Evolutionary conservation across 2,329 filamentous ascomycete genomes (phyloP), one percentile per base, ranked within the genome.

Genomic region (Exophiala aquamarina): DNA sequence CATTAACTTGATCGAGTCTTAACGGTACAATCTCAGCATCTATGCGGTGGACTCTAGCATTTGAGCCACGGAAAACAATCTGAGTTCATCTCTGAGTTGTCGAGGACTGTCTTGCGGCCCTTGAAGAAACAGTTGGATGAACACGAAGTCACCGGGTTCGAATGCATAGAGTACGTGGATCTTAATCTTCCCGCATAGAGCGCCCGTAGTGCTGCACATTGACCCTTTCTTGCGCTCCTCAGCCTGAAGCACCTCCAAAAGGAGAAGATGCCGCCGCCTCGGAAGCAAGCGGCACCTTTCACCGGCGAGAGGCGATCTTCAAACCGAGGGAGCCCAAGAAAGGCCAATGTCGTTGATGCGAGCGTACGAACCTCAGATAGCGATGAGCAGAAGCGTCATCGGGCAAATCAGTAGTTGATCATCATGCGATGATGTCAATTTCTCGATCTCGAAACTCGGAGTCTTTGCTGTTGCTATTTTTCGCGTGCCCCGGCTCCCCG

Each of bases 1-100:
- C 86, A 90, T 92, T 93, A 92, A 88, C 88, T 93, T 93, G 88
- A 88, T 93, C 88, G 87, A 92, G 87, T 92, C 84, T 73, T 86
- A 76, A 91, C 88, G 87, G 88, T 93, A 82, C 86, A 84, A 85
- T 92, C 88, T 93, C 88, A 92, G 88, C 88, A 49, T 81, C 90
- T 80, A 74, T 81, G 61, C 59, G 50, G 51, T 59, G 47, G 35
- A 35, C 47, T 33, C n/a, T n/a, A n/a, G n/a, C n/a, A n/a, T n/a
- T n/a, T n/a, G n/a, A n/a, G n/a, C n/a, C n/a, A n/a, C n/a, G n/a
- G n/a, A n/a, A n/a, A n/a, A n/a, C n/a, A n/a, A n/a, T n/a, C n/a
- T n/a, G n/a, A n/a, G n/a, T n/a, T n/a, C n/a, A 36, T 15, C 33
- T 18, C 19, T 36, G 19, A 36, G n/a, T n/a, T n/a, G n/a, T n/a